Evolutionary conservation across 768 basidiomycete species (phyloP).

Genomic region (Boletus vermiculosoides): DNA sequence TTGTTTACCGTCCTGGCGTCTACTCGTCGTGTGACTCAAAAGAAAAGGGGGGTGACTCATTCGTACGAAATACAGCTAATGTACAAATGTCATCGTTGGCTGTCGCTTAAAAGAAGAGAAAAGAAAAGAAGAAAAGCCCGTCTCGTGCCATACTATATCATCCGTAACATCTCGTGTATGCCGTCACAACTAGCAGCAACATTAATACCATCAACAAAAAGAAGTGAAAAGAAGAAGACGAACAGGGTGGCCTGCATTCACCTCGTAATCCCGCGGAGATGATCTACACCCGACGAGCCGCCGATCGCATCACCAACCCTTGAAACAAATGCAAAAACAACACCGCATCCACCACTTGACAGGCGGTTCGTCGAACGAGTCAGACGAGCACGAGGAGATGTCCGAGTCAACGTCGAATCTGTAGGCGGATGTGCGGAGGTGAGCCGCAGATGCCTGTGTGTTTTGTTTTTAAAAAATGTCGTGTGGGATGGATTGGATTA

Average conservation of each 20-base stretch:
- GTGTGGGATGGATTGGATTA: not conserved
- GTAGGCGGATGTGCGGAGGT: constrained; percentile 15
- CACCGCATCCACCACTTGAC: constrained; percentile 22
- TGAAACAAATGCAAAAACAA: constrained; percentile 24
- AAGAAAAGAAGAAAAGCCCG: not conserved
- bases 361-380: constrained; percentile 22
- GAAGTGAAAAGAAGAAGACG: not conserved
- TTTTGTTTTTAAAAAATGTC: not conserved
- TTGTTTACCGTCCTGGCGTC: not conserved
- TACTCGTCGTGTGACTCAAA: not conserved
- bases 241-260: not conserved
- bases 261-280: constrained; percentile 17
- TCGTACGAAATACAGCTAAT: constrained; percentile 4
- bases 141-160: not conserved
- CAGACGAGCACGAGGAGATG: constrained; percentile 24
- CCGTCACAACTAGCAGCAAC: not conserved
- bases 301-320: constrained; percentile 20
- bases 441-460: constrained; percentile 6
- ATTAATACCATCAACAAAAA: not conserved
- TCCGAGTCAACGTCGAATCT: constrained; percentile 25
- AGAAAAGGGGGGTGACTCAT: not conserved
- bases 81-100: not conserved
- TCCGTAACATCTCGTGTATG: not conserved
- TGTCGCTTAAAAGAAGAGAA: not conserved
- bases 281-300: constrained; percentile 1